Base-by-base conservation (phyloP, 2,329 filamentous ascomycete genomes). In the Metarhizium guizhouense region DNA sequence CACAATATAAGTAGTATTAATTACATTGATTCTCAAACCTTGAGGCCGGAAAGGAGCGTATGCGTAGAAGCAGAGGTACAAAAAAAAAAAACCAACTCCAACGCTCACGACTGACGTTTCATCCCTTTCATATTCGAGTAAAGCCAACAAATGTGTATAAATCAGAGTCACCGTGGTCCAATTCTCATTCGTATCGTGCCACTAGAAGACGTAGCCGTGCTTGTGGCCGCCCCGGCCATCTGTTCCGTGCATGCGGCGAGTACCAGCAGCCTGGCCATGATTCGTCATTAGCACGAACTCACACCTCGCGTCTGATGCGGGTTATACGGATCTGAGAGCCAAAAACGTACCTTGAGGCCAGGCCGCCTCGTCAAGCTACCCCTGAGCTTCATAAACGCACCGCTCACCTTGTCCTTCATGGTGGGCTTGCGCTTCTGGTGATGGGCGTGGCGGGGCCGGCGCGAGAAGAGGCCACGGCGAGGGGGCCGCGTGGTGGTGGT, bases 391-490 rank as follows among this genome's bases (percentile, higher is more conserved):
- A 88, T 77, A 68, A 93, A 74, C 0, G 87, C 88, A 18, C 89
- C 89, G 52, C 81, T 85, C 62, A 93, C 79, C 72, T 92, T 93
- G 74, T 93, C 88, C 50, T 86, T 86, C 61, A 92, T 74, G 43
- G 78, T 82, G 3, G 82, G 78, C 64, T 85, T 82, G 65, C 87
- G 83, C 67, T 82, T 81, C 54, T 89, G 86, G 67, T 87, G 84
- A 58, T 83, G 79, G 16, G 74, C 72, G 2, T 73, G 73, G 2
- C 60, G 50, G 2, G 59, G 70, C 67, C 66, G 68, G 65, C 65
- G 61, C 64, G 72, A 59, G 16, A 78, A 76, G 52, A 78, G 64
- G 16, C 72, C 68, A 20, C 68, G 69, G 56, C 73, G 76, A 20
- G 45, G 52, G 71, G 72, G 29, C 72, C 72, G 45, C 75, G 55